Evolutionary conservation across 306 rosid species (phyloP), one percentile per base, ranked within the genome.

Genomic region (Citrullus colocynthis): DNA sequence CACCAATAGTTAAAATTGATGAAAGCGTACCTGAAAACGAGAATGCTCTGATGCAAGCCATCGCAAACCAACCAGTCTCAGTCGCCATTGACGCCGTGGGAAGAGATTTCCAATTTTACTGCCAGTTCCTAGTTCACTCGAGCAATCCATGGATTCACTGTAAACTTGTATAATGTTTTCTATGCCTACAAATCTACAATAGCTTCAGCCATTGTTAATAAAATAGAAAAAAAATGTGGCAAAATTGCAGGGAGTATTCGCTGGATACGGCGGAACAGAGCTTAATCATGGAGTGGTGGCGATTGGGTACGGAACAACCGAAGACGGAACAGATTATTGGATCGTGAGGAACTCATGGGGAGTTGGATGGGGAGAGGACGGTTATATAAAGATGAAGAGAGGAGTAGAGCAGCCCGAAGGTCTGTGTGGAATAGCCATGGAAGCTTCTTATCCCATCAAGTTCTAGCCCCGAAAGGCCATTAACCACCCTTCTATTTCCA

Each of bases 261-360:
- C 73, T 1, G 99, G 97, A 37, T 6, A 58, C 0, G 90, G 99
- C 58, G 92, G 91, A 6, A 92, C 84, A 9, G 85, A 87, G 70
- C 88, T 95, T 37, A 69, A 95, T 73, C 97, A 95, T 39, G 99
- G 97, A 20, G 97, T 95, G 13, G 97, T 88, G 28, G 78, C 86
- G 14, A 95, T 95, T 30, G 99, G 97, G 0, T 95, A 95, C 37
- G 97, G 99, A 82, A 80, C 84, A 65, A 83, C 96, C 0, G 80
- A 78, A 8, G 92, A 90, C 77, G 97, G 93, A 83, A 90, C 93
- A 28, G 90, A 88, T 72, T 90, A 89, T 71, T 92, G 97, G 99
- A 80, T 24, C 0, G 97, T 95, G 76, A 90, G 85, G 67, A 95
- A 95, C 32, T 95, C 99, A 0, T 95, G 99, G 99, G 99, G 97